Base-by-base conservation (phyloP, 768 basidiomycete genomes). In the Hypsizygus marmoreus region DNA sequence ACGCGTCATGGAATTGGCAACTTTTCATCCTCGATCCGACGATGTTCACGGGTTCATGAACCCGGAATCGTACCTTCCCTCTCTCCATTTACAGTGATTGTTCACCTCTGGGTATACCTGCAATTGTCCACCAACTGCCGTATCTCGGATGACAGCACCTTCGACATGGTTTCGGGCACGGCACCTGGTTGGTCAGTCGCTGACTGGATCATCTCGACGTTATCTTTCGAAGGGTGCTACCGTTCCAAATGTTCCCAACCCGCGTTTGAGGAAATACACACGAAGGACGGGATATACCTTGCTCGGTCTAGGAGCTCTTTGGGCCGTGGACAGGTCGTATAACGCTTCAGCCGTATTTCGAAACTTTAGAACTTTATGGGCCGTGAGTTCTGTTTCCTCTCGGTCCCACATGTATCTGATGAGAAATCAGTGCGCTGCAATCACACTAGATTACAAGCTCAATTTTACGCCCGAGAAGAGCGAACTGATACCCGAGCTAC, bases 381-480 rank as follows among this genome's bases (percentile, higher is more conserved):
- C 78, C 13, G 77, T 77, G 47, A 40, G 74, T 65, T 44, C 23
- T 24, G 20, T 31, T 34, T 24, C 7, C 16, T 13, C 26, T 11
- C 24, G 10, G 9, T 36, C 19, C 39, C 10, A 26, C 20, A 20
- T 40, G 19, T n/a, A 38, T 46, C 12, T n/a, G n/a, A n/a, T n/a
- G n/a, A n/a, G n/a, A n/a, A n/a, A n/a, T n/a, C 37, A 88, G 86
- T 89, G 87, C 52, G 73, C 79, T 9, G 59, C 81, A 48, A 85
- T 91, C 36, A 85, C 86, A 5, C 50, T 82, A 46, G 87, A 91
- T 70, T 95, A 94, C 71, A 97, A 97, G 60, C 63, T 87, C 40
- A 94, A 95, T 67, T 97, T 95, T 55, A 82, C 74, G 7, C 82
- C 84, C 0, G 77, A 78, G 36, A 85, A 84, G 48, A 80, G 79